phyloP scores from a whole-genome alignment of 164 flowering plant genomes.

The Stephania cephalantha region DNA sequence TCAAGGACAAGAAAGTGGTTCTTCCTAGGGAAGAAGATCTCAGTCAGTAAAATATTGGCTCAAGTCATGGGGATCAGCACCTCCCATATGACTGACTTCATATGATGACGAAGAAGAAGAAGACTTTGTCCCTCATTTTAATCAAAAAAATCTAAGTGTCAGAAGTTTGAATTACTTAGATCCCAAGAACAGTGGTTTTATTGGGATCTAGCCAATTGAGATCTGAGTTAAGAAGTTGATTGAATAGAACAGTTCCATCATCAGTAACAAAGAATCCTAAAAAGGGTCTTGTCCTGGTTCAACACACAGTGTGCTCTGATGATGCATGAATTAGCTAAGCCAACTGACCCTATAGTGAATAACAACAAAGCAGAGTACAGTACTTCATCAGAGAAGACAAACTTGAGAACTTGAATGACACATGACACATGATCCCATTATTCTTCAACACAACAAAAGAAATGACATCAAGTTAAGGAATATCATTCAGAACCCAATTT shows the following conservation, averaged over 20 bases:
- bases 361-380: neutral
- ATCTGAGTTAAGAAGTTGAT: neutral
- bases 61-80: neutral
- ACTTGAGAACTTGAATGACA: too few relatives aligned
- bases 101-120: neutral
- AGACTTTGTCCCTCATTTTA: neutral
- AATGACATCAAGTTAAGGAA: too few relatives aligned
- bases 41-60: neutral
- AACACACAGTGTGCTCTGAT: too few relatives aligned
- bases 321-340: too few relatives aligned
- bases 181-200: neutral
- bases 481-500: neutral
- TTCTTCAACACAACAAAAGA: too few relatives aligned
- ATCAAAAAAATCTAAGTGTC: neutral
- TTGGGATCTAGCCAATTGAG: neutral
- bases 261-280: neutral
- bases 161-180: neutral
- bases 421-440: too few relatives aligned
- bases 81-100: neutral
- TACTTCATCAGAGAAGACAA: too few relatives aligned
- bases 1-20: neutral
- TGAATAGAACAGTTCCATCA: neutral
- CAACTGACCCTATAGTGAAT: neutral
- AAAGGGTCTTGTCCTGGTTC: too few relatives aligned
- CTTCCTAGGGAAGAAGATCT: neutral